Percentiles rank a stretch among this genome's conserved stretches.
Evolutionary conservation across 1,139 yeast genomes (phyloP).

Genomic region (Geotrichum reessii): DNA sequence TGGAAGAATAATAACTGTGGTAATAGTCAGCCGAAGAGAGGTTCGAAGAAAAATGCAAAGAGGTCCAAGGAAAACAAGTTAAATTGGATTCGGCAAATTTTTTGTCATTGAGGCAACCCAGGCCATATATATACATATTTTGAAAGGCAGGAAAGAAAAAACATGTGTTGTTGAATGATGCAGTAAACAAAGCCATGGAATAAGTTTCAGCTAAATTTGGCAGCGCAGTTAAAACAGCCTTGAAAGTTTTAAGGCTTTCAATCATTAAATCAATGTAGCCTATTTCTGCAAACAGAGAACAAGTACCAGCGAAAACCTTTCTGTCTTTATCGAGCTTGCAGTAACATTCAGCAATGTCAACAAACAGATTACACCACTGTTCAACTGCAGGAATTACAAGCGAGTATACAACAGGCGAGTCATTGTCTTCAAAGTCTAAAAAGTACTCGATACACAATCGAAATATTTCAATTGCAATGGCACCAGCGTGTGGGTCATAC

Average conservation of each 20-base stretch:
- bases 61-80: not conserved
- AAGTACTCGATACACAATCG: too few species aligned
- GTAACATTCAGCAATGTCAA: not conserved
- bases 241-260: conserved; percentile 11
- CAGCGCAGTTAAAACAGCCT: conserved; percentile 10
- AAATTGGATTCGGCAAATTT: not conserved
- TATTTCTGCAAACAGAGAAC: conserved; percentile 15
- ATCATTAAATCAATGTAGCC: conserved; percentile 14
- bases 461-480: not conserved
- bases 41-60: not conserved
- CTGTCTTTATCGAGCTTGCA: conserved; percentile 28
- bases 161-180: conserved; percentile 11
- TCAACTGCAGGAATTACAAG: not conserved
- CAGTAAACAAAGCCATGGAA: conserved; percentile 7
- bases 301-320: conserved; percentile 6
- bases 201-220: conserved; percentile 11
- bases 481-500: not conserved
- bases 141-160: conserved; percentile 2
- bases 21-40: conserved; percentile 18
- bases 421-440: not conserved
- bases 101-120: conserved; percentile 3
- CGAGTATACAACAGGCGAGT: not conserved
- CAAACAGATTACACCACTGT: not conserved
- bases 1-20: conserved; percentile 22
- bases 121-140: conserved; percentile 2